Evolutionary conservation across 495 filamentous ascomycete species (phyloP).

Genomic region (Articulospora tetracladia): DNA sequence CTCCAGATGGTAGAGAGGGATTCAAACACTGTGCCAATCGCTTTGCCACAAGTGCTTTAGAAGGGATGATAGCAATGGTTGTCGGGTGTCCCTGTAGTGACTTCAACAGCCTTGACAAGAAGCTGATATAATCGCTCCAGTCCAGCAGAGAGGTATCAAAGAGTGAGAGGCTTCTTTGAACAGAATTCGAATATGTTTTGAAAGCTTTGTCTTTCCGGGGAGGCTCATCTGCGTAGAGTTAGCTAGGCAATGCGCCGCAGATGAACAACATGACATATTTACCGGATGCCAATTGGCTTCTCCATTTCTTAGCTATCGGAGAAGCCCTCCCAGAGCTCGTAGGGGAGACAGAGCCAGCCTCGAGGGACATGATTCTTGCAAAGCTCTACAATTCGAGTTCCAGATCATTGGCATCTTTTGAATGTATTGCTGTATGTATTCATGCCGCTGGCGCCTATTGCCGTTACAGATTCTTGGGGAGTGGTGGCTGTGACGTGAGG

Average conservation of each 20-base stretch:
- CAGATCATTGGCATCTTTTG: constrained; percentile 13
- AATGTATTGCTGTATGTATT: neutral
- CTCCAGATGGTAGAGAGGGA: constrained; percentile 86
- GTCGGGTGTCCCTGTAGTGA: constrained; percentile 80
- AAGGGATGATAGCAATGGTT: constrained; percentile 68
- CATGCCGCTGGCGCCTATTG: neutral
- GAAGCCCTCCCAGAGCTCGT: constrained; percentile 74
- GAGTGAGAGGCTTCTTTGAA: constrained; percentile 82
- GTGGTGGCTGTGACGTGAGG: neutral
- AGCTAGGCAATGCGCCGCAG: neutral
- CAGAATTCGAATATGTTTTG: constrained; percentile 82
- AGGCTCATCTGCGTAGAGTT: constrained; percentile 46
- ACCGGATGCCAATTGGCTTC: constrained; percentile 48
- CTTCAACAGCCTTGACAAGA: constrained; percentile 89
- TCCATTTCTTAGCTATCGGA: constrained; percentile 59
- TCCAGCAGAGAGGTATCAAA: constrained; percentile 94
- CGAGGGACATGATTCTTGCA: constrained; percentile 40
- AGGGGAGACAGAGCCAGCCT: constrained; percentile 68
- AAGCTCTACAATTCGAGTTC: constrained; percentile 4
- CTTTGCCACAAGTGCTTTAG: constrained; percentile 80
- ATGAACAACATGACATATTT: neutral
- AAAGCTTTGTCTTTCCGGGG: constrained; percentile 85
- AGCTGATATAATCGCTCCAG: constrained; percentile 99
- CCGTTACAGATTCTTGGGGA: neutral
- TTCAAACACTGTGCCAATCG: constrained; percentile 93